Percentiles rank a stretch among this genome's conserved stretches.
Evolutionary conservation across 768 basidiomycete genomes (phyloP).

Genomic region (Pleurotus sapidus): DNA sequence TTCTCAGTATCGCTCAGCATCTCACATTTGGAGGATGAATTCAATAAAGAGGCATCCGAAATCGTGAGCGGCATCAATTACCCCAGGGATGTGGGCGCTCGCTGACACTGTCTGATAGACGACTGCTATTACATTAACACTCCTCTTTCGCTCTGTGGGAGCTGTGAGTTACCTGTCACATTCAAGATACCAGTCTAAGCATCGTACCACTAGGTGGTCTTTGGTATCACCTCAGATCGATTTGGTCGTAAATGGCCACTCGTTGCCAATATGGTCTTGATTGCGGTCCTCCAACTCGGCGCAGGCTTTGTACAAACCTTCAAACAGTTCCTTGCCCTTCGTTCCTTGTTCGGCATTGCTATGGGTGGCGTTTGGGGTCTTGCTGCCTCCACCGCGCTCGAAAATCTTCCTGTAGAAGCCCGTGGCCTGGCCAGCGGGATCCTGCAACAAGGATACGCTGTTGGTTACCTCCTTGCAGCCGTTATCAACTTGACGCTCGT

Average conservation of each 20-base stretch:
- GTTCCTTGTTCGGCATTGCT: conserved; percentile 81
- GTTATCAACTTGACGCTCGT: conserved; percentile 76
- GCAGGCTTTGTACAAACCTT: conserved; percentile 81
- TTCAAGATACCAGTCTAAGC: conserved; percentile 14
- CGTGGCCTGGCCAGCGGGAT: conserved; percentile 86
- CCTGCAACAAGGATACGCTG: conserved; percentile 86
- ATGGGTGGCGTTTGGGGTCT: conserved; percentile 94
- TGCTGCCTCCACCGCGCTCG: conserved; percentile 77
- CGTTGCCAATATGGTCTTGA: conserved; percentile 68
- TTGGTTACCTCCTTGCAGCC: conserved; percentile 81
- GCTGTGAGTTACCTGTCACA: conserved; percentile 41
- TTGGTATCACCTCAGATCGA: conserved; percentile 84
- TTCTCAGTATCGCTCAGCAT: conserved; percentile 73
- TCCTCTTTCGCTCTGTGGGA: conserved; percentile 85
- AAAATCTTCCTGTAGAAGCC: conserved; percentile 83
- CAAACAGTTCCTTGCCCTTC: conserved; percentile 73
- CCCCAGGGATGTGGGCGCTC: neutral
- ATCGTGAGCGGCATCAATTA: conserved; percentile 33
- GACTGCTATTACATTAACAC: conserved; percentile 84
- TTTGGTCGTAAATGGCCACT: conserved; percentile 95
- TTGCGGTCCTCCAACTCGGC: conserved; percentile 72
- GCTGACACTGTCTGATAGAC: conserved; percentile 35
- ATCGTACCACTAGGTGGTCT: conserved; percentile 46
- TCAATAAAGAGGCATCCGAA: conserved; percentile 33
- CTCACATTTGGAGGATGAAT: conserved; percentile 42